phyloP scores from a whole-genome alignment of 2,329 filamentous ascomycete genomes.

The Emergomyces africanus region DNA sequence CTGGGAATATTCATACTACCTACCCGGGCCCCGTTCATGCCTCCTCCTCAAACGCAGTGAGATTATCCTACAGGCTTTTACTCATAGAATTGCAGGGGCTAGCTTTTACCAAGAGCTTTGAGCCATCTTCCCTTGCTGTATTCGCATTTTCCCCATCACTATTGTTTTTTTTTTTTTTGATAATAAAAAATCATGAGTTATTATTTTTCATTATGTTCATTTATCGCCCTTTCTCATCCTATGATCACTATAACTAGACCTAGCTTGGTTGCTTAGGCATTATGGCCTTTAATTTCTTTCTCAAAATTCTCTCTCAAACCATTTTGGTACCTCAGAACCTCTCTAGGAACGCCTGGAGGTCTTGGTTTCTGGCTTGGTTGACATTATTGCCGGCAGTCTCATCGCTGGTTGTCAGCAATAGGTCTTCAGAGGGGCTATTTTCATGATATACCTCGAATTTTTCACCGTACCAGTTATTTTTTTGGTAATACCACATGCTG shows the following conservation, averaged over 20 bases:
- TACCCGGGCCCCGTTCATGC: no score
- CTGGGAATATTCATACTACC: no score
- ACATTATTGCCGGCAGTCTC: constrained; percentile 15
- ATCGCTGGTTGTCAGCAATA: constrained; percentile 12
- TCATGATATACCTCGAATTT: constrained; percentile 18
- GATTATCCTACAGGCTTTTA: no score
- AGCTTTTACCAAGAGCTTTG: background rate
- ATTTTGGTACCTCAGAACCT: background rate
- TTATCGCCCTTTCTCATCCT: background rate
- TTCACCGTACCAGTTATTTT: constrained; percentile 12
- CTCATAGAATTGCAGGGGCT: no score
- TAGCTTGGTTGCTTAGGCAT: background rate
- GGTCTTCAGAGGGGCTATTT: constrained; percentile 18
- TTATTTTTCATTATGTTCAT: background rate
- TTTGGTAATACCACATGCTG: constrained; percentile 9
- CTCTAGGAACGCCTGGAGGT: background rate
- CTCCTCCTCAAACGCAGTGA: no score
- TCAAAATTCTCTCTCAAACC: background rate
- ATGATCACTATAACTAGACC: background rate
- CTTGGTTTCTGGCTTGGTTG: constrained; percentile 1
- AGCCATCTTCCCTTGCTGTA: background rate
- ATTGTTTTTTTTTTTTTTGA: no score
- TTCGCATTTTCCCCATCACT: background rate
- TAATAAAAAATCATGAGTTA: background rate
- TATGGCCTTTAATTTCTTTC: background rate